These are phyloP conservation scores for Aspergillus quadrilineatus DNA, from an alignment of 2,329 filamentous ascomycete species.

Conservation along the genomic window DNA sequence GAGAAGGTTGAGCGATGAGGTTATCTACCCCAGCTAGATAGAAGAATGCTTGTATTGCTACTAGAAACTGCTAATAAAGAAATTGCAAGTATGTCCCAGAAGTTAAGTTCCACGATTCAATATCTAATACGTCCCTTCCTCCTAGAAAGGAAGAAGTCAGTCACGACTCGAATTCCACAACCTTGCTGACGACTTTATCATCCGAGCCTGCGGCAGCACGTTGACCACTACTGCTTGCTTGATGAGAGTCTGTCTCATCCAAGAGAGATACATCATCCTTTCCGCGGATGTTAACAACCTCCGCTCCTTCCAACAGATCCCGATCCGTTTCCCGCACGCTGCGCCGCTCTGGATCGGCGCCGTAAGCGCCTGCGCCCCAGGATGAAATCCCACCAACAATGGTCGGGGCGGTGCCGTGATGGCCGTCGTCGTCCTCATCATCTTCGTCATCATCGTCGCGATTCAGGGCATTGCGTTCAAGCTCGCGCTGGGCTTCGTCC, in stretches of 20 bases:
- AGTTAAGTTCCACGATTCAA: not conserved
- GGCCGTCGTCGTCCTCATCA: conserved; percentile 66
- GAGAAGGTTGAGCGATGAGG: too few species aligned
- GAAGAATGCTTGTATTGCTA: not conserved
- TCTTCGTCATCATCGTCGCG: conserved; percentile 60
- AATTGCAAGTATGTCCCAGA: not conserved
- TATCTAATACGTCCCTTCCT: not conserved
- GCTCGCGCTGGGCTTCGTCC: conserved; percentile 90
- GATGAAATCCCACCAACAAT: conserved; percentile 38
- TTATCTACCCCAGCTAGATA: too few species aligned
- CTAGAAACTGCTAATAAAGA: not conserved
- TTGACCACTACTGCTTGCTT: not conserved
- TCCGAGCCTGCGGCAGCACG: conserved; percentile 13
- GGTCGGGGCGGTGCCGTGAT: conserved; percentile 23
- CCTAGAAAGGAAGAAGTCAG: not conserved
- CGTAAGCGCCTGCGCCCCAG: conserved; percentile 45
- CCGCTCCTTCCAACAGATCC: conserved; percentile 67
- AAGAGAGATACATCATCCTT: conserved; percentile 32
- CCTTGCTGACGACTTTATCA: conserved; percentile 36
- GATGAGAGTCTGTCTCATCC: conserved; percentile 26
- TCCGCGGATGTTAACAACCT: conserved; percentile 57
- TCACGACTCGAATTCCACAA: conserved; percentile 38
- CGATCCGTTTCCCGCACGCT: conserved; percentile 52
- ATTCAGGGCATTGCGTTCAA: conserved; percentile 75
- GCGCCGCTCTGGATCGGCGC: conserved; percentile 60